Evolutionary conservation across 768 basidiomycete species (phyloP).

Genomic region (Pisolithus sp.): DNA sequence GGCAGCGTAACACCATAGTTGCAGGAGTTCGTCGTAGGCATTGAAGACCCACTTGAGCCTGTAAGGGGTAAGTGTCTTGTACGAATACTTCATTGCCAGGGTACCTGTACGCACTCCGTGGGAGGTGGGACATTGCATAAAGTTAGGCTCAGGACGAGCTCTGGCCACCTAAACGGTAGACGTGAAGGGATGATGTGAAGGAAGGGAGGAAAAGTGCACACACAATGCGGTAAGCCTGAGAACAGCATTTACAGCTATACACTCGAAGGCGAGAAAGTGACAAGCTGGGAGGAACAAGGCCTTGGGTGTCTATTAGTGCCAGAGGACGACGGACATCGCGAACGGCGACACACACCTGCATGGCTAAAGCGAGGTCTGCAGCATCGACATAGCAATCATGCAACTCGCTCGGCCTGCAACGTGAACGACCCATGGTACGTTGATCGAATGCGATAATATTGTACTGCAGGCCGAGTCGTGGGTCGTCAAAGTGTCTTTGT

Average conservation of each 20-base stretch:
- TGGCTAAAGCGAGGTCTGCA: slow-evolving; percentile 65
- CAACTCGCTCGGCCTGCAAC: slow-evolving; percentile 43
- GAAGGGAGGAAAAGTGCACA: slow-evolving; percentile 22
- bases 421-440: slow-evolving; percentile 55
- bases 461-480: slow-evolving; percentile 47
- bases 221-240: slow-evolving; percentile 62
- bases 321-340: background rate
- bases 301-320: slow-evolving; percentile 26
- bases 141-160: slow-evolving; percentile 60
- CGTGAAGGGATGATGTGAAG: slow-evolving; percentile 4
- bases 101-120: slow-evolving; percentile 48
- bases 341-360: slow-evolving; percentile 40
- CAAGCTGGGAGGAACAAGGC: slow-evolving; percentile 56
- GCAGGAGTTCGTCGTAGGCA: slow-evolving; percentile 57
- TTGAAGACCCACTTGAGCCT: slow-evolving; percentile 57
- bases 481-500: slow-evolving; percentile 59
- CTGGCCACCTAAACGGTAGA: slow-evolving; percentile 47
- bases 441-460: slow-evolving; percentile 76
- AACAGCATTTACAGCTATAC: slow-evolving; percentile 48
- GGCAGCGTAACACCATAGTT: slow-evolving; percentile 57
- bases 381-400: slow-evolving; percentile 77
- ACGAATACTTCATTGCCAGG: background rate
- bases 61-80: background rate
- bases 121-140: slow-evolving; percentile 64
- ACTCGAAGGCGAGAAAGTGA: slow-evolving; percentile 69